These are phyloP conservation scores for Nakazawaea holstii DNA, from an alignment of 805 yeast genomes.

Conservation along the genomic window DNA sequence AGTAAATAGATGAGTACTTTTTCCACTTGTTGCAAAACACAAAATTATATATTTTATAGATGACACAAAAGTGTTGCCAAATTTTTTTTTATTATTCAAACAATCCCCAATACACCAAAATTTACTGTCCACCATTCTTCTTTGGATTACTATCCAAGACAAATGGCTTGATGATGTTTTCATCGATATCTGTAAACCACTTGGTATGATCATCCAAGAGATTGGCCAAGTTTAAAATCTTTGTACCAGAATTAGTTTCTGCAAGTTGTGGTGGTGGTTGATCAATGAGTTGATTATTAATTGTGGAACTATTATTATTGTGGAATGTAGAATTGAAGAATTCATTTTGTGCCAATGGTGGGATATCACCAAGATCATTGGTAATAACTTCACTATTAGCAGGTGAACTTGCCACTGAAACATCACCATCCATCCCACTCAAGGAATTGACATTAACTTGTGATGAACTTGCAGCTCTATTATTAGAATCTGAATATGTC, in stretches of 20 bases:
- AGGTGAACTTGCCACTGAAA: conserved; percentile 15
- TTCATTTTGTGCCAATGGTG: conserved; percentile 16
- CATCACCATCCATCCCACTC: conserved; percentile 15
- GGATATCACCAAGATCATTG: conserved; percentile 35
- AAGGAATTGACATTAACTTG: conserved; percentile 5
- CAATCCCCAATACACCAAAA: no score
- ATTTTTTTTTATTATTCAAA: no score
- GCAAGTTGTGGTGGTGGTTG: conserved; percentile 8
- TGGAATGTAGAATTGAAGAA: conserved; percentile 2
- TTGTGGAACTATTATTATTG: background rate
- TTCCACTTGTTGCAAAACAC: no score
- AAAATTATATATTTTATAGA: no score
- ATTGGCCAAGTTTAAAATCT: conserved; percentile 20
- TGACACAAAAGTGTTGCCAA: no score
- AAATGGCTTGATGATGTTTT: conserved; percentile 88
- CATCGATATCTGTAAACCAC: conserved; percentile 94
- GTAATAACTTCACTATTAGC: conserved; percentile 17
- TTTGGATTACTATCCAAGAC: conserved; percentile 50
- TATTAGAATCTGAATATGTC: conserved; percentile 10
- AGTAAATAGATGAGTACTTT: no score
- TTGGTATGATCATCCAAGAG: conserved; percentile 67
- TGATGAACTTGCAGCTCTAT: conserved; percentile 26
- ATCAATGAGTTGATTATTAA: conserved; percentile 3
- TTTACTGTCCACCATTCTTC: background rate
- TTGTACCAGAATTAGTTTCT: background rate